Evolutionary conservation across 2,329 filamentous ascomycete species (phyloP).

Genomic region (Rutstroemia sp.): DNA sequence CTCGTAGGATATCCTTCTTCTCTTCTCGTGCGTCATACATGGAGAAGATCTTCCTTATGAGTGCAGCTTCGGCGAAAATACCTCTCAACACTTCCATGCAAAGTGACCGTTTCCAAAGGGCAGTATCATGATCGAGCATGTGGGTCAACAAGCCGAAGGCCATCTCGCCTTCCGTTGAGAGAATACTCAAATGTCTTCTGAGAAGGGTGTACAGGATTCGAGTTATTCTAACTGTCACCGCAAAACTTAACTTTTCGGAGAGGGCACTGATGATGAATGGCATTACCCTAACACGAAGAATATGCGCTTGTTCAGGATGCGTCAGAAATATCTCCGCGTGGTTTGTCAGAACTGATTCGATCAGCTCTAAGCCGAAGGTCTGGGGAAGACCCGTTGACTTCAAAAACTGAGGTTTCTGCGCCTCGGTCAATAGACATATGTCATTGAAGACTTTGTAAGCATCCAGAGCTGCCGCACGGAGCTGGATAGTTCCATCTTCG

Average conservation of each 20-base stretch:
- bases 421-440: slow-evolving; percentile 79
- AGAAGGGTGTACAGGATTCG: slow-evolving; percentile 79
- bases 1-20: slow-evolving; percentile 69
- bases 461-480: slow-evolving; percentile 74
- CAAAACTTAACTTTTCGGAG: slow-evolving; percentile 71
- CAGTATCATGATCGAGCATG: slow-evolving; percentile 77
- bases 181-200: slow-evolving; percentile 65
- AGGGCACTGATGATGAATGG: slow-evolving; percentile 74
- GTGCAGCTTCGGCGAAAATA: slow-evolving; percentile 71
- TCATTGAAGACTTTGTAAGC: slow-evolving; percentile 85
- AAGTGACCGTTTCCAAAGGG: slow-evolving; percentile 78
- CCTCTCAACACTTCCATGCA: slow-evolving; percentile 88
- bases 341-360: slow-evolving; percentile 83
- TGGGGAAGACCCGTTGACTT: slow-evolving; percentile 70
- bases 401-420: slow-evolving; percentile 74
- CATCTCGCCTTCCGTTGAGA: slow-evolving; percentile 75
- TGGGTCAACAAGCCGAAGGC: slow-evolving; percentile 76
- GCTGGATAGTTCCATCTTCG: slow-evolving; percentile 54
- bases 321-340: slow-evolving; percentile 72
- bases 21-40: slow-evolving; percentile 69
- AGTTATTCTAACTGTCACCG: slow-evolving; percentile 72
- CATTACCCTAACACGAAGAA: slow-evolving; percentile 71
- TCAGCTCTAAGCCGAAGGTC: slow-evolving; percentile 81
- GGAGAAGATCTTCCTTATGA: slow-evolving; percentile 73
- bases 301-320: slow-evolving; percentile 73